These are phyloP conservation scores for Seiridium cupressi DNA, from an alignment of 2,329 filamentous ascomycete species.

Conservation along the genomic window DNA sequence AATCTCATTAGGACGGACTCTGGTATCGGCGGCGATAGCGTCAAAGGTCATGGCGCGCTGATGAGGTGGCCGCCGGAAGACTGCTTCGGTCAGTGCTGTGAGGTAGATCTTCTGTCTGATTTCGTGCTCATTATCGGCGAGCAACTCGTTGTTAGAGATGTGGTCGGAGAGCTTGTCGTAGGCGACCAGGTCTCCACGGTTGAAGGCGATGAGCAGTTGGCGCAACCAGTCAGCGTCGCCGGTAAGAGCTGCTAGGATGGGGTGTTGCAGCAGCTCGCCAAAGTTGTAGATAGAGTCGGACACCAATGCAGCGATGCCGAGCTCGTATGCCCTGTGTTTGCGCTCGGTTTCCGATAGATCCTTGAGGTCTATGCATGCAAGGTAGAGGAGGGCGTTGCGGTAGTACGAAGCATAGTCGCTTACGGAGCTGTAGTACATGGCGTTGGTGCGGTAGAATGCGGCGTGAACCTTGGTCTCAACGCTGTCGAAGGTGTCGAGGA, in stretches of 20 bases:
- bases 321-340: conserved; percentile 82
- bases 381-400: conserved; percentile 94
- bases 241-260: conserved; percentile 84
- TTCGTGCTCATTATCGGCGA: conserved; percentile 77
- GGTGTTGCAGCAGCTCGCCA: conserved; percentile 95
- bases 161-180: conserved; percentile 83
- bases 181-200: conserved; percentile 85
- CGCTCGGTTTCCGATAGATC: conserved; percentile 73
- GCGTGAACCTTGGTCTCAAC: conserved; percentile 96
- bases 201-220: conserved; percentile 96
- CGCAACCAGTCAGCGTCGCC: conserved; percentile 83
- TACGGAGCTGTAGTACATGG: conserved; percentile 92
- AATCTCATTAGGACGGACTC: conserved; percentile 86
- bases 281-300: conserved; percentile 99
- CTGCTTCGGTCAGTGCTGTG: conserved; percentile 90
- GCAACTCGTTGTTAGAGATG: conserved; percentile 75
- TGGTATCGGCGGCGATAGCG: conserved; percentile 87
- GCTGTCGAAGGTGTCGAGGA: conserved; percentile 88
- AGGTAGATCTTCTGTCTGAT: conserved; percentile 97
- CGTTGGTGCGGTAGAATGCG: conserved; percentile 92
- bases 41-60: conserved; percentile 91
- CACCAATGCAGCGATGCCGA: conserved; percentile 87
- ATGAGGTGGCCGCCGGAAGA: conserved; percentile 93
- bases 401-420: conserved; percentile 96
- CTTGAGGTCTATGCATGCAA: conserved; percentile 87